Evolutionary conservation across 2,329 filamentous ascomycete species (phyloP), one percentile per base, ranked within the genome.

Genomic region (Colletotrichum liriopes): DNA sequence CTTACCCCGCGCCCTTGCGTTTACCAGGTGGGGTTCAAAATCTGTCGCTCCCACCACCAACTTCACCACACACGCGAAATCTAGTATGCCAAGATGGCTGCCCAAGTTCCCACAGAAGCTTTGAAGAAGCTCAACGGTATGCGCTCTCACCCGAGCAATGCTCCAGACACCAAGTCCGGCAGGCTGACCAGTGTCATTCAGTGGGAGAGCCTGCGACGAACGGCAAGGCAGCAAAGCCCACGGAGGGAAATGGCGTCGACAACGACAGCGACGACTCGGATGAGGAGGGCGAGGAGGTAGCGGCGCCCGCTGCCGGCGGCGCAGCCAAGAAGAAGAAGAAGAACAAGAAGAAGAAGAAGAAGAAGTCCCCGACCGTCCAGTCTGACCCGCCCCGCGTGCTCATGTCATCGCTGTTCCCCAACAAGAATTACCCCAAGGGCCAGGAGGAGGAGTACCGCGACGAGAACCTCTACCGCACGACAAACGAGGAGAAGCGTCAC

Each of bases 401-500:
- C 52, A 83, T 97, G 45, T 91, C 93, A 43, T 90, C 91, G 76
- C 87, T 97, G 54, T 96, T 94, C 84, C 90, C 92, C 64, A 90
- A 90, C 81, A 87, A 90, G 78, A 86, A 86, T 75, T 97, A 94
- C 80, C 94, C 94, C 60, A 89, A 90, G 77, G 94, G 94, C 75
- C 90, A 96, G 82, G 92, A 94, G 80, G 89, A 91, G 76, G 92
- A 95, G 75, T 97, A 97, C 82, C 83, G 86, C 73, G 87, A 94
- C 78, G 93, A 96, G 76, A 96, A 96, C 81, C 82, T 88, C 51
- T 94, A 91, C 81, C 91, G 94, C 69, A 96, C 93, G 4, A 97
- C 94, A 16, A 91, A 87, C 81, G 94, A 96, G 82, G 94, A 97
- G 86, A 95, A 95, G 85, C 90, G 94, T 65, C 91, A 96, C 78